Conservation (phyloP, 163 green algal genomes). For the Smithsoniella earleae region DNA sequence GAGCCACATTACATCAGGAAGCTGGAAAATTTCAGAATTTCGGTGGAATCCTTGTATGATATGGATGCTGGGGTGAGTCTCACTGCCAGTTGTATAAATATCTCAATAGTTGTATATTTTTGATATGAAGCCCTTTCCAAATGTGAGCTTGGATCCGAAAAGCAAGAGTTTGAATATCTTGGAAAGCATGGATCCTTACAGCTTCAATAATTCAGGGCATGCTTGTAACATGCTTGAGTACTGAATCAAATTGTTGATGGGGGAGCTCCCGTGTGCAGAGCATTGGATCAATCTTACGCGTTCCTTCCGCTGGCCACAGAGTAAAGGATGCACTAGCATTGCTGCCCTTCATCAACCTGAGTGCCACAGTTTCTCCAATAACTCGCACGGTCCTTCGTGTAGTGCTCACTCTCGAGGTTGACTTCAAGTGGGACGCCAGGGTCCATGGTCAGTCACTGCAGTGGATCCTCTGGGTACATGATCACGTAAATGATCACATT, state of each 20-base stretch:
- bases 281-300: slow-evolving; percentile 68
- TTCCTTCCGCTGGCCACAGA: slow-evolving; percentile 43
- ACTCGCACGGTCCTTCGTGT: slow-evolving; percentile 85
- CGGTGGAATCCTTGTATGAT: slow-evolving; percentile 65
- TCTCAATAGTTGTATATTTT: too few relatives aligned
- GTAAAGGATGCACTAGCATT: slow-evolving; percentile 48
- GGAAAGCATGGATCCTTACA: too few relatives aligned
- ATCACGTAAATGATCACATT: slow-evolving; percentile 81
- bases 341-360: slow-evolving; percentile 69
- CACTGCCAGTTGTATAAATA: too few relatives aligned
- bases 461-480: slow-evolving; percentile 86
- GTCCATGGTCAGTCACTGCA: slow-evolving; percentile 40
- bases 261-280: too few relatives aligned
- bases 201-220: too few relatives aligned
- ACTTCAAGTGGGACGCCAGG: slow-evolving; percentile 66
- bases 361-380: slow-evolving; percentile 75
- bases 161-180: too few relatives aligned
- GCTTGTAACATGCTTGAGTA: too few relatives aligned
- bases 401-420: slow-evolving; percentile 59
- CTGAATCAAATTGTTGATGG: too few relatives aligned
- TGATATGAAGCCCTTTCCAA: too few relatives aligned
- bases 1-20: slow-evolving; percentile 28
- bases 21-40: slow-evolving; percentile 53
- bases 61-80: slow-evolving; percentile 50
- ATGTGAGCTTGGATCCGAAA: too few relatives aligned